Evolutionary conservation across 345 rosid genomes (phyloP), one percentile per base, ranked within the genome.

Genomic region (Lumnitzera racemosa): DNA sequence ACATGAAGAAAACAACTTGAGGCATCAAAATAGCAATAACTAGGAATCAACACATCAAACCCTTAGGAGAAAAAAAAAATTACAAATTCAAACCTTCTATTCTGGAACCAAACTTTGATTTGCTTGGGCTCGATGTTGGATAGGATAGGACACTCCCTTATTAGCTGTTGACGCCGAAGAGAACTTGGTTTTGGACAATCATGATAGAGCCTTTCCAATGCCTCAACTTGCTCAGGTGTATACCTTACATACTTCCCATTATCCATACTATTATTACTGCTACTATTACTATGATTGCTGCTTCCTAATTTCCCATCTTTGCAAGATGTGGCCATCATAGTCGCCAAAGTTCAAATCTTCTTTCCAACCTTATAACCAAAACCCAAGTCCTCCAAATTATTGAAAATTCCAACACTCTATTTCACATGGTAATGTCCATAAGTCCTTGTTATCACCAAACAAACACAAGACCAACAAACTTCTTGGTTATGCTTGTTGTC

Each of bases 61-160:
- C 56, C 17, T 61, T 4, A 8, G 8, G 9, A 51, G 8, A 11
- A 51, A 31, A 29, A 47, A 12, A 43, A 61, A 64, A 24, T 16
- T n/a, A 53, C 63, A 24, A 29, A 50, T 11, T 24, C 49, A 53
- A 74, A 95, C 99, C 98, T 95, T 75, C 99, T 79, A 79, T 95
- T 95, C 61, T 95, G 99, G 82, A 95, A 95, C 99, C 98, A 95
- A 31, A 95, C 99, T 84, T 95, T 95, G 80, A 95, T 95, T 76
- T 95, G 99, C 70, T 95, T 95, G 3, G 96, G 98, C 76, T 95
- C 99, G 61, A 95, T 90, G 81, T 95, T 77, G 49, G 96, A 95
- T 83, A 95, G 99, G 74, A 95, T 95, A 11, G 98, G 98, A 73
- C 99, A 95, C 76, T 95, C 99, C 72, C 98, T 81, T 46, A 95